phyloP scores from a whole-genome alignment of 1,139 yeast species.

The Nematodospora anomalae region DNA sequence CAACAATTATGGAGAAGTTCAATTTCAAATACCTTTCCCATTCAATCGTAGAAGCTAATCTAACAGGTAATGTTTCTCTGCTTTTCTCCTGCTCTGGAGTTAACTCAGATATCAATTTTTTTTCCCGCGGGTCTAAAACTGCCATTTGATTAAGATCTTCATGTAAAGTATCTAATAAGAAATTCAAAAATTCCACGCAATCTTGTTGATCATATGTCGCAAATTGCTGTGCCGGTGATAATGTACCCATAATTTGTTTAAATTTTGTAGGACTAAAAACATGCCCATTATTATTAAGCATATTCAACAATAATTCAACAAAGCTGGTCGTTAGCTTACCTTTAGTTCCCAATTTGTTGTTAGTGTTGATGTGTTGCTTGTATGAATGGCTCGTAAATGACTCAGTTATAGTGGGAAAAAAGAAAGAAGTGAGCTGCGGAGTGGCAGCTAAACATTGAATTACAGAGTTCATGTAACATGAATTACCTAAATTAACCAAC shows the following conservation, averaged over 20 bases:
- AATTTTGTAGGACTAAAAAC: conserved; percentile 57
- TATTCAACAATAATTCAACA: conserved; percentile 60
- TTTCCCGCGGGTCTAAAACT: conserved; percentile 30
- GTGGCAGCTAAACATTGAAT: conserved; percentile 71
- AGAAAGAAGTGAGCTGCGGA: conserved; percentile 43
- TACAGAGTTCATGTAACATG: conserved; percentile 92
- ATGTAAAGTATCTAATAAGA: conserved; percentile 80
- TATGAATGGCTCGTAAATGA: conserved; percentile 43
- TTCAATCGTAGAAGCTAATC: conserved; percentile 88
- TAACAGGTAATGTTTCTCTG: conserved; percentile 72
- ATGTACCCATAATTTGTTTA: conserved; percentile 63
- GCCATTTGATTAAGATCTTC: conserved; percentile 78
- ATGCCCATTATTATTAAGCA: conserved; percentile 52
- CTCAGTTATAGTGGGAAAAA: conserved; percentile 32
- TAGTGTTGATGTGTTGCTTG: conserved; percentile 68
- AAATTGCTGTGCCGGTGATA: conserved; percentile 63
- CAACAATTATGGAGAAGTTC: conserved; percentile 83
- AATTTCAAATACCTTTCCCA: conserved; percentile 91
- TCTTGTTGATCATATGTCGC: conserved; percentile 87
- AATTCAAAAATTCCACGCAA: conserved; percentile 86
- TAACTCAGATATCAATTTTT: conserved; percentile 47
- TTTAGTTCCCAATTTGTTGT: conserved; percentile 77
- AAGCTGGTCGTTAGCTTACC: conserved; percentile 79
- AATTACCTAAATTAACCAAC: conserved; percentile 79
- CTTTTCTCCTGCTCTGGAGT: conserved; percentile 74